Evolutionary conservation across 805 yeast genomes (phyloP).

Genomic region (Starmerella sp.): DNA sequence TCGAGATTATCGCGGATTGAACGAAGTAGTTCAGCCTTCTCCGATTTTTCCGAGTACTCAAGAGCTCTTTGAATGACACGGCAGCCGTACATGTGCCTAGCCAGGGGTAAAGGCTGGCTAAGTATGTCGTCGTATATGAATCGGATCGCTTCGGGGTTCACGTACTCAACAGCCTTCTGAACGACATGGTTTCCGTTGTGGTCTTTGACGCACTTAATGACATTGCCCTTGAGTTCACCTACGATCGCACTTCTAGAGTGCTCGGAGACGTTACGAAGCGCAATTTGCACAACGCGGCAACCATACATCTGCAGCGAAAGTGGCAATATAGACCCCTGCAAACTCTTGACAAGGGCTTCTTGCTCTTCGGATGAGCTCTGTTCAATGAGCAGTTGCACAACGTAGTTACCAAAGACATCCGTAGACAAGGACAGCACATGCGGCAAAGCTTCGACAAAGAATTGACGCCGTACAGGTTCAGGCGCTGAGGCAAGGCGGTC

Average conservation of each 20-base stretch:
- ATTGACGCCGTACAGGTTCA: constrained; percentile 61
- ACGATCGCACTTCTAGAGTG: constrained; percentile 59
- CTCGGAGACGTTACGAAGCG: constrained; percentile 58
- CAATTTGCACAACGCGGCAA: constrained; percentile 92
- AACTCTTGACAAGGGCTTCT: constrained; percentile 51
- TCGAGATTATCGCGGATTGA: constrained; percentile 65
- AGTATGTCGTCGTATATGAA: constrained; percentile 61
- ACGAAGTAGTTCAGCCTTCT: constrained; percentile 53
- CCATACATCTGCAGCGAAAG: constrained; percentile 94
- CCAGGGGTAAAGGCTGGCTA: constrained; percentile 60
- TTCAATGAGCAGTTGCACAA: constrained; percentile 88
- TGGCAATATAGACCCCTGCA: constrained; percentile 63
- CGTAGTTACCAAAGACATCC: constrained; percentile 96
- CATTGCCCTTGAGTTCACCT: constrained; percentile 53
- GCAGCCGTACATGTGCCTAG: constrained; percentile 96
- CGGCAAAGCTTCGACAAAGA: constrained; percentile 73
- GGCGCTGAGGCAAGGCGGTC: constrained; percentile 60
- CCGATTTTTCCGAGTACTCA: constrained; percentile 59
- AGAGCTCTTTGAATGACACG: constrained; percentile 87
- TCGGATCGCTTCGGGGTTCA: constrained; percentile 57
- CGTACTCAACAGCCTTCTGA: constrained; percentile 82
- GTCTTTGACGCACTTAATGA: constrained; percentile 68
- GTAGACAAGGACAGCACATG: constrained; percentile 72
- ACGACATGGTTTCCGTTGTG: constrained; percentile 98
- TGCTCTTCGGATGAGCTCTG: constrained; percentile 62